Percentiles rank a stretch among this genome's conserved stretches.
Conservation (phyloP, 2,329 filamentous ascomycete genomes). For the Pyricularia sp. region DNA sequence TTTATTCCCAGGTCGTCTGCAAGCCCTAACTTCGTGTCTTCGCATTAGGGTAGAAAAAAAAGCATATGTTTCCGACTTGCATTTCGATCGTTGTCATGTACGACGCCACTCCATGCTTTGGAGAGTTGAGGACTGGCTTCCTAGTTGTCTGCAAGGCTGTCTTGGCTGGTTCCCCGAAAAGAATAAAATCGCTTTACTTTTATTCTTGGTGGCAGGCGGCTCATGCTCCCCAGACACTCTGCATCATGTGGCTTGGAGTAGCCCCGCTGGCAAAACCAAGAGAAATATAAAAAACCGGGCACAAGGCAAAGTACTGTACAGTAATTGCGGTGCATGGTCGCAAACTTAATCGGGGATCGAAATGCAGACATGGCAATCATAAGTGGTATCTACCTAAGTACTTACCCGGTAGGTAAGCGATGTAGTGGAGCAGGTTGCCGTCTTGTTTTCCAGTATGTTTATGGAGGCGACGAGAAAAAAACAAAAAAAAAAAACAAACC, state of each 20-base stretch:
- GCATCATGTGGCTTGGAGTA: neutral
- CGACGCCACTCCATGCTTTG: neutral
- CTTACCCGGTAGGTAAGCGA: no score
- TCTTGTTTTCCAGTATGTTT: neutral
- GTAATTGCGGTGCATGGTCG: neutral
- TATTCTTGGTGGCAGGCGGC: neutral
- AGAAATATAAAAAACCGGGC: neutral
- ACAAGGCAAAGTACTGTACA: neutral
- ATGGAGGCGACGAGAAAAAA: neutral
- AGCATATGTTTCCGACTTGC: neutral
- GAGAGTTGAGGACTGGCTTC: neutral
- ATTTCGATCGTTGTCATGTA: neutral
- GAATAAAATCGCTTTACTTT: neutral
- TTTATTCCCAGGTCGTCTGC: no score
- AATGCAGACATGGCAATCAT: neutral
- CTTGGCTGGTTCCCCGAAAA: no score
- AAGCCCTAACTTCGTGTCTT: neutral
- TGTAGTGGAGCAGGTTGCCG: no score
- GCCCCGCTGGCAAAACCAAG: neutral
- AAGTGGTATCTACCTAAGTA: neutral
- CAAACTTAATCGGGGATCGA: neutral
- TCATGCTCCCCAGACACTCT: neutral
- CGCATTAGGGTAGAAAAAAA: neutral
- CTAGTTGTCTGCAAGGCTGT: neutral
- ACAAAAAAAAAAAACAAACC: no score